Base-by-base conservation (phyloP, 352 stramenopile genomes). In the Phytophthora quininea region DNA sequence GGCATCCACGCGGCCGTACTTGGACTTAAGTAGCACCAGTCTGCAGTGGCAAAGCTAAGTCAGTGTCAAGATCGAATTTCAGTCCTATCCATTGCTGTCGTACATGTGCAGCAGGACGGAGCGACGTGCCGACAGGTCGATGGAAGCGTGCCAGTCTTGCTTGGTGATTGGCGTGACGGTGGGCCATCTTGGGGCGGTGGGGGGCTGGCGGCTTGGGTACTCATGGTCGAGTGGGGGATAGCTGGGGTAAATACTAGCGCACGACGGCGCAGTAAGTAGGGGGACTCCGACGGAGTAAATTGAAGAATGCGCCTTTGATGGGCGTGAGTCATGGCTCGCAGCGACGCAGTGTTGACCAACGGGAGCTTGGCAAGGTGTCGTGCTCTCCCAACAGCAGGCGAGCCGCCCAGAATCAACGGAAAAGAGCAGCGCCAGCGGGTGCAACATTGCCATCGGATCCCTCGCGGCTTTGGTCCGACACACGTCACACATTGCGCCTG, bases 41-140 rank as follows among this genome's bases (percentile, higher is more conserved):
- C 77, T 86, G 55, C 42, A 51, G 7, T 35, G 9, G 42, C 9
- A 52, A 42, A 47, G 14, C 56, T 4, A 58, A 33, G 27, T 40
- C 33, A 15, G 19, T 49, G 8, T 19, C 31, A 38, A 11, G 32
- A 45, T 33, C 10, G 24, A 62, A 30, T 31, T 31, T 6, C 42
- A 12, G 7, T 29, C 14, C 19, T 47, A 9, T 30, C 30, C 14
- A 51, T 24, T 3, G 19, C 30, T 0, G 27, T 64, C 77, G 52
- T 67, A 86, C 69, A 89, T 86, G 59, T 86, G 80, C 27, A 89
- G 74, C 33, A 89, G 68, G n/a, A 89, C 64, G 8, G 71, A 67
- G 58, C 80, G 80, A 40, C 80, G 67, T 43, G 71, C 67, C 9
- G 48, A 58, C 40, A 82, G 56, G 45, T 86, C 72, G 52, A 83